Base-by-base conservation (phyloP, 2,329 filamentous ascomycete genomes). In the Arthrobotrys pseudoclavata region DNA sequence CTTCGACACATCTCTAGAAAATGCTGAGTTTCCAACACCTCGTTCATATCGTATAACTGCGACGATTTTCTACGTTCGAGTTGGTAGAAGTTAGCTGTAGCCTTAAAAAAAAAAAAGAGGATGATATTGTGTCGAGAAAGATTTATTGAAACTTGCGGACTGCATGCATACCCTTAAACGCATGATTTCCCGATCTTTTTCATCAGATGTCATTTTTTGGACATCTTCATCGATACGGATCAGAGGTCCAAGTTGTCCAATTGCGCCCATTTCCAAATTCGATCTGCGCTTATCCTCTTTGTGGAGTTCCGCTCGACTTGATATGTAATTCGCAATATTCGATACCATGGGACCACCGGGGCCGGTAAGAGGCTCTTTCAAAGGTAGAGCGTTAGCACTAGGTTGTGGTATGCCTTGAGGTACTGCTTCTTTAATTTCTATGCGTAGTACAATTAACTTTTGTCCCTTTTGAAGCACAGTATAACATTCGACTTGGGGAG, bases 161-260 rank as follows among this genome's bases (percentile, higher is more conserved):
- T 55, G 2, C 9, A 40, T 22, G 34, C 63, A 2, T 55, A 67
- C 63, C 63, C 63, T 47, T 2, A 67, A 22, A 5, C 20, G 37
- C 63, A 67, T 67, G 12, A 67, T 67, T n/a, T 67, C 63, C 20
- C 9, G 15, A 31, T 29, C 29, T 13, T 55, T 67, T 22, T 67
- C 63, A 1, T 55, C 1, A 1, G 63, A 45, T 18, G 63, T 45
- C 63, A 67, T 67, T 42, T 12, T 42, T 34, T 20, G 24, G 15
- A 67, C 40, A 42, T 66, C 62, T 37, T 66, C 63, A 7, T 67
- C 63, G n/a, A 53, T 52, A 1, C n/a, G 24, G 18, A 24, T 13
- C 1, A 9, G 31, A 52, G 47, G 18, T 4, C 12, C 5, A 4
- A 15, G 9, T 4, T 12, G 29, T 15, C 29, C 45, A 7, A 18